These are phyloP conservation scores for Myxozyma sirexii DNA, from an alignment of 805 yeast species.

Conservation along the genomic window DNA sequence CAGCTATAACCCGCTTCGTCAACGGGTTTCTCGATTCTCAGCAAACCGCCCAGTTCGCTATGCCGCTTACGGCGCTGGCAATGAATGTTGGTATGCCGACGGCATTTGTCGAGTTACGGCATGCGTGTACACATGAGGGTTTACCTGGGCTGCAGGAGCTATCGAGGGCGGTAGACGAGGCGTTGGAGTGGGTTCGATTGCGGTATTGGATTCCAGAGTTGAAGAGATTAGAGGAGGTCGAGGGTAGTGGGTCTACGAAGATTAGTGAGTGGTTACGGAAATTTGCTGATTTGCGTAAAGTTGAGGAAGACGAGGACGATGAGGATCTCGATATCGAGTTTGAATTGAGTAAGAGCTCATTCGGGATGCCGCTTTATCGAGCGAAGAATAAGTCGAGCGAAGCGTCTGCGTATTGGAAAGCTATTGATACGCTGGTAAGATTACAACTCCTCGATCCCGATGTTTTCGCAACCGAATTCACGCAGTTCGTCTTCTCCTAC, in stretches of 20 bases:
- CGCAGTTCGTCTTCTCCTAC: background rate
- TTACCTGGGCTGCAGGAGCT: constrained; percentile 72
- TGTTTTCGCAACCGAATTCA: background rate
- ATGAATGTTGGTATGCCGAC: constrained; percentile 67
- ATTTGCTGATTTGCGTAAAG: background rate
- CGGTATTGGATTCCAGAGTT: constrained; percentile 63
- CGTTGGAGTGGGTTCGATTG: constrained; percentile 72
- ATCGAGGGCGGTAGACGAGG: constrained; percentile 60
- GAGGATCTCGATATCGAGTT: background rate
- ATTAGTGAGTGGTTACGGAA: background rate
- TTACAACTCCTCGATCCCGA: background rate
- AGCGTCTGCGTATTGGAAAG: constrained; percentile 2
- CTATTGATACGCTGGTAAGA: background rate
- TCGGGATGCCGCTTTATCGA: constrained; percentile 1
- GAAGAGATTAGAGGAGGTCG: background rate
- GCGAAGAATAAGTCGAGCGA: background rate
- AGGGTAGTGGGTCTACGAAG: background rate
- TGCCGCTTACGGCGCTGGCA: constrained; percentile 78
- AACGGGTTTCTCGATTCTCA: constrained; percentile 87
- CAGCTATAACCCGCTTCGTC: constrained; percentile 54
- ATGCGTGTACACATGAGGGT: constrained; percentile 85
- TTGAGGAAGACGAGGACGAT: background rate
- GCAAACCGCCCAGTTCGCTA: constrained; percentile 77
- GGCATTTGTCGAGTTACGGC: constrained; percentile 85
- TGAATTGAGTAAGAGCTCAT: background rate